Evolutionary conservation across 345 rosid genomes (phyloP).

Genomic region (Raphanus sativus): DNA sequence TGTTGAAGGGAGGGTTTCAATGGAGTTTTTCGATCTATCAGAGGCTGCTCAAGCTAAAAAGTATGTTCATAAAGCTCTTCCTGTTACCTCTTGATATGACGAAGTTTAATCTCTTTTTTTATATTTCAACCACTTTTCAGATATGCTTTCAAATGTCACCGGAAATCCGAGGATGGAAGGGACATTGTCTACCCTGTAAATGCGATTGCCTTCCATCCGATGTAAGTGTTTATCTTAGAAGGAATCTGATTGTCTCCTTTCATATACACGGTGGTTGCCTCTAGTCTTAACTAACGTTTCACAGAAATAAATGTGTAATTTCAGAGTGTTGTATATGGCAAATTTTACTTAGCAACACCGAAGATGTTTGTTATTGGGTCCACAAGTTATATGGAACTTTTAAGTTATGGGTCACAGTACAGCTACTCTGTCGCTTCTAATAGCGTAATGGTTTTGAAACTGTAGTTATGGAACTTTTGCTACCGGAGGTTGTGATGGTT

Average conservation of each 20-base stretch:
- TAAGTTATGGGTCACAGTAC: neutral
- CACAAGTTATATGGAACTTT: neutral
- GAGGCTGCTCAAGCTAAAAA: conserved; percentile 95
- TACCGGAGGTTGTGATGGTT: conserved; percentile 98
- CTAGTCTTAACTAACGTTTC: no score
- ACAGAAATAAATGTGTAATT: no score
- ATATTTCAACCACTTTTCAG: conserved; percentile 41
- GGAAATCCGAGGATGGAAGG: conserved; percentile 91
- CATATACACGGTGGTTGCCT: neutral
- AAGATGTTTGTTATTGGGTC: neutral
- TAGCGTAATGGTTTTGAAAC: conserved; percentile 14
- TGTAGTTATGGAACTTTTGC: conserved; percentile 96
- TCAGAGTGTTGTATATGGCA: no score
- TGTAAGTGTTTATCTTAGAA: conserved; percentile 53
- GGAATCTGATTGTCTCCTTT: neutral
- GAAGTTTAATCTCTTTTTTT: neutral
- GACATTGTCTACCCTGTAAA: conserved; percentile 95
- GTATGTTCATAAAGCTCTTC: conserved; percentile 40
- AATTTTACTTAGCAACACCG: no score
- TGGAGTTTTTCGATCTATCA: conserved; percentile 94
- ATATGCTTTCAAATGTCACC: conserved; percentile 95
- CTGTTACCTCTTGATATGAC: neutral
- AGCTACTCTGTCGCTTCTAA: neutral
- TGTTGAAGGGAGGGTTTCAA: conserved; percentile 96
- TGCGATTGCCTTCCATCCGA: conserved; percentile 94